Evolutionary conservation across 75 land plant genomes (phyloP).

Genomic region (Cryptomeria japonica): DNA sequence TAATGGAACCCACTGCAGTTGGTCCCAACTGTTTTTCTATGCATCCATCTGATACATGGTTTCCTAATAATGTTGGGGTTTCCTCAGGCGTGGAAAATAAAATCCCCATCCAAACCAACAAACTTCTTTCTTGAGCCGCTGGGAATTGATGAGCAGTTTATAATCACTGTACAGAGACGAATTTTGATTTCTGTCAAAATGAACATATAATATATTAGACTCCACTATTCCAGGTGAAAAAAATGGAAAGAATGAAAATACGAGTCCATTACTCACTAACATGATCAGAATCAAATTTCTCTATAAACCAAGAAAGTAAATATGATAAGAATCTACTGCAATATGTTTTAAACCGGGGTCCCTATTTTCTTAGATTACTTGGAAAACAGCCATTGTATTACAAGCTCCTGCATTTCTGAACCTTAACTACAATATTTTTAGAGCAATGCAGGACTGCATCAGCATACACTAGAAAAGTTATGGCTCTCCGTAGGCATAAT

Average conservation of each 20-base stretch:
- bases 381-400: background rate
- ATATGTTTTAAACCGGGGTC: background rate
- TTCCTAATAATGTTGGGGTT: background rate
- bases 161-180: background rate
- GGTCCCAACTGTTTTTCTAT: background rate
- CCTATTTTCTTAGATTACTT: background rate
- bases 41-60: slow-evolving; percentile 5
- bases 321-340: background rate
- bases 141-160: background rate
- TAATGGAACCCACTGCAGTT: background rate
- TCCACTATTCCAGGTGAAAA: background rate
- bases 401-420: background rate
- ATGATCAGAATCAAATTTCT: background rate
- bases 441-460: background rate
- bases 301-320: background rate
- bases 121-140: background rate
- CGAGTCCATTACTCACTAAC: background rate
- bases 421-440: background rate
- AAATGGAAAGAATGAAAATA: background rate
- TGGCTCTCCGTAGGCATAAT: background rate
- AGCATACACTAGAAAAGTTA: background rate
- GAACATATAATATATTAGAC: background rate
- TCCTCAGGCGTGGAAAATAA: background rate
- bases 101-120: slow-evolving; percentile 8
- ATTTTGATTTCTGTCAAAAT: background rate